A percentile compares a stretch with the other conserved stretches of the same genome.
phyloP scores from a whole-genome alignment of 345 rosid species.

The Citrus trifoliata region DNA sequence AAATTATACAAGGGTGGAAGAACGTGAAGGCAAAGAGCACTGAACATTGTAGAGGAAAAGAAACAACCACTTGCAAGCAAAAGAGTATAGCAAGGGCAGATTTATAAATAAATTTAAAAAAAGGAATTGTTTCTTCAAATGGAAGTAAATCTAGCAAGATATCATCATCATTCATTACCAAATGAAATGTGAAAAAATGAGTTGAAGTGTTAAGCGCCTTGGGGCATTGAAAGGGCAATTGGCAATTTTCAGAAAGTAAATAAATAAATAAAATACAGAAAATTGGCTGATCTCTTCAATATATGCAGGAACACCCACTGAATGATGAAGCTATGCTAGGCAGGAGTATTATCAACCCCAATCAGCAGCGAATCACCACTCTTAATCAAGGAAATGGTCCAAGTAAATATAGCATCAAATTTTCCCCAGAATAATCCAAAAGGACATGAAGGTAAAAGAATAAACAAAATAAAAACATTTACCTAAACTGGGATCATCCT shows the following conservation, averaged over 20 bases:
- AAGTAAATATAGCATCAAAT: neutral
- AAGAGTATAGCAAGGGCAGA: neutral
- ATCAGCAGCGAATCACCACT: neutral
- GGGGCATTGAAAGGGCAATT: neutral
- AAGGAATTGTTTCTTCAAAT: neutral
- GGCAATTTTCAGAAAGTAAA: neutral
- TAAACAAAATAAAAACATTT: neutral
- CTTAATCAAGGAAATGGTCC: neutral
- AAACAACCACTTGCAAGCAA: neutral
- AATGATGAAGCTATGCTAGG: neutral
- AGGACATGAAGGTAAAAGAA: neutral
- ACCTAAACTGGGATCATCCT: neutral
- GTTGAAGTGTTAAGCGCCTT: neutral
- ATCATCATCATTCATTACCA: neutral
- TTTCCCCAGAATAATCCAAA: neutral
- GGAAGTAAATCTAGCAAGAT: neutral
- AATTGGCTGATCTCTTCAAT: neutral
- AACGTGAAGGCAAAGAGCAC: neutral
- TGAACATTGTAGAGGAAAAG: neutral
- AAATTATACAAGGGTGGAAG: neutral
- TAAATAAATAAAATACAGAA: neutral
- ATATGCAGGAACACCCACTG: neutral
- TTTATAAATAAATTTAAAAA: neutral
- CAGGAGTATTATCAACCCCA: neutral
- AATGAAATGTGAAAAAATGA: too few species aligned